phyloP scores from a whole-genome alignment of 768 basidiomycete genomes.

The Boletales sp. region DNA sequence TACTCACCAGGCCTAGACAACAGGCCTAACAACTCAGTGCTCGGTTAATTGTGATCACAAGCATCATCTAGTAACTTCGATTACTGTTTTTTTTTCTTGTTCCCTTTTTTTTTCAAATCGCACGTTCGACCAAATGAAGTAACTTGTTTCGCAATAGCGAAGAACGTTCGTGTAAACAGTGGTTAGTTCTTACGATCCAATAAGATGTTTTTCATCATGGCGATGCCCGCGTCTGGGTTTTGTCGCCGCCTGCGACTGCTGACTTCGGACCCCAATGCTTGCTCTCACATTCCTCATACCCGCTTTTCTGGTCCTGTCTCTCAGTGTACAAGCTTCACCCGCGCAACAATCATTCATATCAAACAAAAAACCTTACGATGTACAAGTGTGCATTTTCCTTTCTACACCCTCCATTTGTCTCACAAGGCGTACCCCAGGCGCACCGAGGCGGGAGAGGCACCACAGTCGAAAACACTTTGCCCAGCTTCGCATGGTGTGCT shows the following conservation, averaged over 20 bases:
- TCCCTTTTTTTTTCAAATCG: not conserved
- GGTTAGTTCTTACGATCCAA: constrained; percentile 15
- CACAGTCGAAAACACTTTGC: constrained; percentile 67
- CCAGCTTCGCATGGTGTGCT: constrained; percentile 70
- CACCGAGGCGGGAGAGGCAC: constrained; percentile 78
- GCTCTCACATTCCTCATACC: constrained; percentile 7
- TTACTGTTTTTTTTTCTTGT: not conserved
- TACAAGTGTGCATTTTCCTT: constrained; percentile 39
- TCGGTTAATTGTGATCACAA: not conserved
- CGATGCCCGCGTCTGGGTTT: not conserved
- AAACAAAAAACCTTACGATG: constrained; percentile 40
- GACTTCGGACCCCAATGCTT: constrained; percentile 11
- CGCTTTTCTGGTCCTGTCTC: constrained; percentile 1
- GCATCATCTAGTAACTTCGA: too few species aligned
- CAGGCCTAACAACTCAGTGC: too few species aligned
- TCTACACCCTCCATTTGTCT: not conserved
- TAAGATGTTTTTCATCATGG: constrained; percentile 7
- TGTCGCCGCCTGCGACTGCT: not conserved
- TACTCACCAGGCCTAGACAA: too few species aligned
- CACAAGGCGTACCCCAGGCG: constrained; percentile 38
- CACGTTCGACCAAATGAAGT: constrained; percentile 26
- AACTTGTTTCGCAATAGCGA: constrained; percentile 9
- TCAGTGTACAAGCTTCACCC: constrained; percentile 26
- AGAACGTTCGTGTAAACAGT: constrained; percentile 30
- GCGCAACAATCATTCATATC: constrained; percentile 23